A percentile compares a stretch with the other conserved stretches of the same genome.
Conservation (phyloP, 2,329 filamentous ascomycete genomes). For the Furcasterigmium sp. region DNA sequence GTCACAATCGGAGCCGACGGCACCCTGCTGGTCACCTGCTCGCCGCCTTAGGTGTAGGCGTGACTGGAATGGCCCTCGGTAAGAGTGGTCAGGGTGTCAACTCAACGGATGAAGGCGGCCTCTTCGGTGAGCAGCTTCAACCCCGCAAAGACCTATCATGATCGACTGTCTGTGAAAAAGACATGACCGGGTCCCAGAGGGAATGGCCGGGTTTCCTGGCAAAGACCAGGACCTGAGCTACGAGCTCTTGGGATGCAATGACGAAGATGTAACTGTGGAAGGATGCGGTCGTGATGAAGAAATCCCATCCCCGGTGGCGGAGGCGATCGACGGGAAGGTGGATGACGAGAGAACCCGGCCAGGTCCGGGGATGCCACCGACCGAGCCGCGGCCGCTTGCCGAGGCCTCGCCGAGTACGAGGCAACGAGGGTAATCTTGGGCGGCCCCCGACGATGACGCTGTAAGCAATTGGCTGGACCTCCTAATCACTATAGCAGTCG, state of each 20-base stretch:
- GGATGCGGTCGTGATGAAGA: too few species aligned
- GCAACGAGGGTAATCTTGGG: too few species aligned
- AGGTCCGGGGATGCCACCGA: constrained; percentile 7
- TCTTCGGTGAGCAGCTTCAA: constrained; percentile 17
- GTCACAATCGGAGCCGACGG: constrained; percentile 4
- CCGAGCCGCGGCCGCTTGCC: not conserved
- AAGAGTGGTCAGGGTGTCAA: too few species aligned
- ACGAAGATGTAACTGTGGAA: constrained; percentile 27
- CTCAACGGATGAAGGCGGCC: too few species aligned
- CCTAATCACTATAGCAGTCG: constrained; percentile 14
- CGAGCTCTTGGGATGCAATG: constrained; percentile 17
- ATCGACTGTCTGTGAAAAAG: too few species aligned
- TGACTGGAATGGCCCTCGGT: too few species aligned
- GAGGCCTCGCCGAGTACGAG: not conserved
- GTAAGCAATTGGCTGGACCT: constrained; percentile 17
- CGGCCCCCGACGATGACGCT: constrained; percentile 17
- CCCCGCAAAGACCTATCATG: constrained; percentile 18
- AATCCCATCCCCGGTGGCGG: too few species aligned
- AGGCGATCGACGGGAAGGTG: too few species aligned
- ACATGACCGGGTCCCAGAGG: constrained; percentile 15
- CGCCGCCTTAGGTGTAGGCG: constrained; percentile 4
- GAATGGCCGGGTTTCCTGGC: constrained; percentile 21
- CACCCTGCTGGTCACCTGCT: constrained; percentile 4
- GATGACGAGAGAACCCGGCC: too few species aligned
- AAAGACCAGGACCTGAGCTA: constrained; percentile 22